Base-by-base conservation (phyloP, 2,329 filamentous ascomycete genomes). In the Sporothrix mexicana region DNA sequence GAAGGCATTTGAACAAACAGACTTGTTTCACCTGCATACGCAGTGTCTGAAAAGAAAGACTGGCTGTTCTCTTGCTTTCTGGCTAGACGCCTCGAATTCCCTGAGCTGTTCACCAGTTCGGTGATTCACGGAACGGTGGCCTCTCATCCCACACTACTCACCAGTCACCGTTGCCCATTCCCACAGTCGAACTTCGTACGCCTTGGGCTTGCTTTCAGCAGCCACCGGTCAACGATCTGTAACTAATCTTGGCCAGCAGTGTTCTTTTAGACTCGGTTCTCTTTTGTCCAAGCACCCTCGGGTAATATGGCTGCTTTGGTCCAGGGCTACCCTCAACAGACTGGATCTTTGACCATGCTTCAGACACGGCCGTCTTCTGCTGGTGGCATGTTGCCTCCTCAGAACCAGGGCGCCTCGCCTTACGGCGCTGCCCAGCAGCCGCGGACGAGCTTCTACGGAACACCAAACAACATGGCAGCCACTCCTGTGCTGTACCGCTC, bases 221-320 rank as follows among this genome's bases (percentile, higher is more conserved):
- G 2, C 23, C 36, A 30, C 30, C 64, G 10, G 36, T 51, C 15
- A 67, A 67, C 4, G 13, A 5, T 20, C n/a, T 45, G 43, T 30
- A 67, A 67, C 64, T 51, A 17, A 67, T 25, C 25, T 49, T 20
- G 10, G 23, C 41, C 41, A 47, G 1, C 55, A 20, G 41, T 53
- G 10, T 25, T 43, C 53, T 17, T 36, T 20, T 25, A 69, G 49
- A 57, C 41, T 69, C 23, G 49, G 23, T 25, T 57, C 25, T 36
- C 36, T 57, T 57, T 57, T 51, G n/a, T 69, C 51, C 15, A 45
- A 6, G 30, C 12, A 57, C 45, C 64, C 23, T 73, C 13, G 30
- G 68, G 67, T 86, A 91, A 81, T 81, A 95, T 96, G 93, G 93
- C 93, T 85, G 92, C 93, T 82, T 87, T 95, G 85, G 91, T 95